Evolutionary conservation across 345 rosid species (phyloP), one percentile per base, ranked within the genome.

Genomic region (Gossypium herbaceum): DNA sequence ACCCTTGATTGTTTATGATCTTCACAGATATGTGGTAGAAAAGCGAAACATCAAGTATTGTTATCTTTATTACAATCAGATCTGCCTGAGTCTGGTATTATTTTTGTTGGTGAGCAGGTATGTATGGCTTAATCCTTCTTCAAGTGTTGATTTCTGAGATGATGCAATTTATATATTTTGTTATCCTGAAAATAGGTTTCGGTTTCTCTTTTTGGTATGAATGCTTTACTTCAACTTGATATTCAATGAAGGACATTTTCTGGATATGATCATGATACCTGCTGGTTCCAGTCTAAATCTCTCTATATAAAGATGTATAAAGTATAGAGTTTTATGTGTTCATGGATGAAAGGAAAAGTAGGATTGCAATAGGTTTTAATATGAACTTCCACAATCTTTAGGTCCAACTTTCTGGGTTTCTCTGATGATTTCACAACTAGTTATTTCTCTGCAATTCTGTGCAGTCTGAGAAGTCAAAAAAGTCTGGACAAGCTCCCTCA

Each of bases 41-140:
- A 70, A 55, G 73, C 59, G 71, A 91, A 86, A 84, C 88, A 80
- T 75, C 90, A 82, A 77, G 75, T 82, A 29, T 76, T 94, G 78
- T 88, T 85, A 73, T 80, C 88, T 75, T 83, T 91, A 68, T 73
- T 94, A 68, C 82, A 86, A 63, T 74, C 83, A 73, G 95, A 94
- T 81, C 76, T 78, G 68, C 94, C 95, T 8, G 82, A 83, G 75
- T 88, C 92, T 48, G 89, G 84, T 77, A 92, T 92, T 77, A 82
- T 94, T 74, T 94, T 94, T 82, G 97, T 86, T 52, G 89, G 87
- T 19, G 97, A 87, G 78, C 97, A 94, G 98, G 97, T 94, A 57
- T 67, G 83, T 16, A 52, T 61, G 66, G 56, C 62, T 48, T 73
- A 66, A 34, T 77, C 71, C 67, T 58, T 70, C 43, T 66, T 55